Conservation (phyloP, 2,329 filamentous ascomycete genomes). For the Colletotrichum lini region DNA sequence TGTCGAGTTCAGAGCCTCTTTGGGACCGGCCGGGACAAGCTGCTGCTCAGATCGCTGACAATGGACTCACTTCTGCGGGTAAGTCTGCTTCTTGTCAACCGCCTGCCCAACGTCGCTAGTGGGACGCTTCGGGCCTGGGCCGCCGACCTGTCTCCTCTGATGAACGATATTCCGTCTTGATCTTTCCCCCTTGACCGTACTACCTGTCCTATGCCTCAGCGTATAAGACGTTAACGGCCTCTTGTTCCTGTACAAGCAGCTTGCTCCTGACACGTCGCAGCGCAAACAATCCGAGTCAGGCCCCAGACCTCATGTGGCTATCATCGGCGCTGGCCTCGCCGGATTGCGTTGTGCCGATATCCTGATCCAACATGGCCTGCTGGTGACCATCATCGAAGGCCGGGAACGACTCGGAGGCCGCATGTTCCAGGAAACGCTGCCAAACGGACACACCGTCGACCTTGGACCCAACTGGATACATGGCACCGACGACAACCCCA, state of each 20-base stretch:
- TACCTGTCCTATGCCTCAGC: conserved; percentile 18
- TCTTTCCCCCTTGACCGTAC: conserved; percentile 7
- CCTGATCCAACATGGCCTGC: conserved; percentile 73
- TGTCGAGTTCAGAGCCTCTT: conserved; percentile 55
- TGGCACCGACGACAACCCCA: conserved; percentile 79
- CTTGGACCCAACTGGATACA: conserved; percentile 87
- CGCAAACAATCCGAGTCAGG: conserved; percentile 40
- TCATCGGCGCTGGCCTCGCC: conserved; percentile 80
- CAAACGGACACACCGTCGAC: conserved; percentile 66
- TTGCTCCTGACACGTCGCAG: conserved; percentile 37
- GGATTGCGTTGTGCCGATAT: conserved; percentile 81
- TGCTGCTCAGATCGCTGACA: conserved; percentile 48
- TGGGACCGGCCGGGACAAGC: conserved; percentile 49
- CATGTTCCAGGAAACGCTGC: conserved; percentile 66
- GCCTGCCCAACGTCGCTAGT: conserved; percentile 39
- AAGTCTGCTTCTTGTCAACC: conserved; percentile 37
- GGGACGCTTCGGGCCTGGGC: conserved; percentile 23
- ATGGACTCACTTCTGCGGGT: conserved; percentile 57
- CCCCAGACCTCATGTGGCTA: conserved; percentile 68
- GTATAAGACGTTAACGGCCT: conserved; percentile 17
- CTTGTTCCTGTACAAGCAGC: conserved; percentile 6
- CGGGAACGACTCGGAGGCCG: conserved; percentile 77
- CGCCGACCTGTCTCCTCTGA: conserved; percentile 21
- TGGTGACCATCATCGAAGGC: conserved; percentile 79
- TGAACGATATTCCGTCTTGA: conserved; percentile 11